Evolutionary conservation across 163 green algal genomes (phyloP).

Genomic region (Chlamydomonas reinhardtii): DNA sequence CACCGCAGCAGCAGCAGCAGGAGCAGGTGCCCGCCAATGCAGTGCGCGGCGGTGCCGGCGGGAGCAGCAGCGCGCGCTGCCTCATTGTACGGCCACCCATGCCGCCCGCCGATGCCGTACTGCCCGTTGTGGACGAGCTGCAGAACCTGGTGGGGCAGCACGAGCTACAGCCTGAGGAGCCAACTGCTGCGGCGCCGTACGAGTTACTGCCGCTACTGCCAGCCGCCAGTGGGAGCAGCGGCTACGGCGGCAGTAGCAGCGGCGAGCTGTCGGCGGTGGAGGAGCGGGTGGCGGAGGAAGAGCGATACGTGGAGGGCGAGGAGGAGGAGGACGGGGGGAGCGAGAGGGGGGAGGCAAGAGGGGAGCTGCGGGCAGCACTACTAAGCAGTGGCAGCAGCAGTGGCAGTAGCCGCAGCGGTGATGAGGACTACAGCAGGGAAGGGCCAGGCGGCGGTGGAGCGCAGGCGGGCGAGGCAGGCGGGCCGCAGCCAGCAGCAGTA

Average conservation of each 20-base stretch:
- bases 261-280: neutral
- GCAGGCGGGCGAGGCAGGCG: neutral
- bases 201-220: too few relatives aligned
- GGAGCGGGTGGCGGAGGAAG: neutral
- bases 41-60: too few relatives aligned
- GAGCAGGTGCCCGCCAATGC: too few relatives aligned
- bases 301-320: neutral
- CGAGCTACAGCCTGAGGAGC: neutral
- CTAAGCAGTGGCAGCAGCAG: too few relatives aligned
- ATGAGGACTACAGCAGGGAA: too few relatives aligned
- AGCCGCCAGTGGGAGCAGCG: too few relatives aligned
- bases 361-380: neutral
- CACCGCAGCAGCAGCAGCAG: too few relatives aligned
- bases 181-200: too few relatives aligned
- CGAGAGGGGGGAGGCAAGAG: too few relatives aligned
- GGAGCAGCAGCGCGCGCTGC: neutral
- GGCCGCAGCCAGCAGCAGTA: too few relatives aligned
- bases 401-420: too few relatives aligned
- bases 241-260: neutral
- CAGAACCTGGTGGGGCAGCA: constrained; percentile 19
- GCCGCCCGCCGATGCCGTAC: constrained; percentile 6
- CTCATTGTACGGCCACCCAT: constrained; percentile 10
- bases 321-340: neutral
- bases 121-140: constrained; percentile 23
- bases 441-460: neutral